Evolutionary conservation across 352 stramenopile genomes (phyloP).

Genomic region (Pythium biforme): DNA sequence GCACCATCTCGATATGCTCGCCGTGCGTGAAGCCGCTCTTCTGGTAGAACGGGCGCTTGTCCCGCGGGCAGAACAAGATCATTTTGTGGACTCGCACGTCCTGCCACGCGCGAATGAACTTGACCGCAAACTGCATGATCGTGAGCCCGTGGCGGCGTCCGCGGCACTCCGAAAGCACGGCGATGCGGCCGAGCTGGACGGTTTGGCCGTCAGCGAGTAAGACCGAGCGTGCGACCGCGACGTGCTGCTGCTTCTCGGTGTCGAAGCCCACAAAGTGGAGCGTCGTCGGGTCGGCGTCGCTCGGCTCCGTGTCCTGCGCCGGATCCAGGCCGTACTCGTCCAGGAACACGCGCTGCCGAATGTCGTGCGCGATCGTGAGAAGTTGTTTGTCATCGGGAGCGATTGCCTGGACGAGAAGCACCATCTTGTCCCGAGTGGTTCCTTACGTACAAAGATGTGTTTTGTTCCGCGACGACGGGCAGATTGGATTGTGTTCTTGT

Average conservation of each 20-base stretch:
- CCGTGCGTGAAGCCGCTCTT: constrained; percentile 7
- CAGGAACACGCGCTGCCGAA: constrained; percentile 22
- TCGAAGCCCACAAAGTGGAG: constrained; percentile 23
- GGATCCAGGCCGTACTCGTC: constrained; percentile 19
- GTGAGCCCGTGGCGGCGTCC: constrained; percentile 11
- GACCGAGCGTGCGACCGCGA: constrained; percentile 20
- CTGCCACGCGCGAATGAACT: constrained; percentile 5
- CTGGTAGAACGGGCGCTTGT: constrained; percentile 21
- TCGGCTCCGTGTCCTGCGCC: constrained; percentile 19
- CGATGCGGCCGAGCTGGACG: constrained; percentile 17
- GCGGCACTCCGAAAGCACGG: constrained; percentile 6
- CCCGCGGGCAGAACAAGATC: constrained; percentile 18
- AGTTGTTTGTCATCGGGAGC: not conserved
- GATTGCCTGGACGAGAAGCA: not conserved
- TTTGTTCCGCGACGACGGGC: too few relatives aligned
- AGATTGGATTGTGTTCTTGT: too few relatives aligned
- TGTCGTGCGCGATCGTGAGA: constrained; percentile 5
- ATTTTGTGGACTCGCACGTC: not conserved
- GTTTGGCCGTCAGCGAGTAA: not conserved
- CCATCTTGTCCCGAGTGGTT: too few relatives aligned
- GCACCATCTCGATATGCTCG: constrained; percentile 1
- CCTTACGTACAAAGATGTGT: too few relatives aligned
- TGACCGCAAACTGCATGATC: constrained; percentile 15
- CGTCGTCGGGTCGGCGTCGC: constrained; percentile 8
- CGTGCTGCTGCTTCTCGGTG: constrained; percentile 12